Evolutionary conservation across 805 yeast species (phyloP).

Genomic region (Suhomyces faveliae): DNA sequence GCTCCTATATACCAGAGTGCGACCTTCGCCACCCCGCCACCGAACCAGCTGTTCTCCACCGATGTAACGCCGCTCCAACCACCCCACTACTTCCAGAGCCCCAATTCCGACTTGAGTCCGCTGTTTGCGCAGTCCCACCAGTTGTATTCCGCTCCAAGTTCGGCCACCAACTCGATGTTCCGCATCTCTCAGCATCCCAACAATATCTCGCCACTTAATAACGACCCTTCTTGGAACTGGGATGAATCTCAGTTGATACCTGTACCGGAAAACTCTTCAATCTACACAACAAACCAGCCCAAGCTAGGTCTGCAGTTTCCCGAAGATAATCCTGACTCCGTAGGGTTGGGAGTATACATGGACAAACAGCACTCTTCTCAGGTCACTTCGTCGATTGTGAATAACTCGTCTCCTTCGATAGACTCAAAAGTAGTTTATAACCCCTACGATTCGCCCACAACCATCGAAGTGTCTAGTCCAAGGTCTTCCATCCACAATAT

Average conservation of each 20-base stretch:
- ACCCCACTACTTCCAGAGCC: slow-evolving; percentile 6
- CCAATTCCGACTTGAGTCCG: slow-evolving; percentile 6
- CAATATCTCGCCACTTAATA: slow-evolving; percentile 4
- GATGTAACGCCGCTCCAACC: slow-evolving; percentile 6
- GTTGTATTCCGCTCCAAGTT: slow-evolving; percentile 8
- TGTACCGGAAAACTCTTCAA: background rate
- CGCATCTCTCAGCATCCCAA: slow-evolving; percentile 2
- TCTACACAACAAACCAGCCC: background rate
- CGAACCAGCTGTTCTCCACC: background rate
- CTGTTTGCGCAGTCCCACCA: slow-evolving; percentile 1
- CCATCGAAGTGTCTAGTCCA: slow-evolving; percentile 12
- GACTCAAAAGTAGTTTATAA: background rate
- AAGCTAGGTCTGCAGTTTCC: background rate
- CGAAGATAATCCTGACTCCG: background rate
- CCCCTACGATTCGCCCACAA: slow-evolving; percentile 13
- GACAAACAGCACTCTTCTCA: background rate
- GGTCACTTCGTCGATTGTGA: background rate
- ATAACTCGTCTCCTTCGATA: slow-evolving; percentile 2
- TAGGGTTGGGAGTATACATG: slow-evolving; percentile 7
- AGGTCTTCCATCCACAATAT: slow-evolving; percentile 4
- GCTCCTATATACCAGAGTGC: background rate
- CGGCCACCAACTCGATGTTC: slow-evolving; percentile 7
- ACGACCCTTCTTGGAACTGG: background rate
- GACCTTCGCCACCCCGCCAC: slow-evolving; percentile 5
- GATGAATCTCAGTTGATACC: background rate